phyloP scores from a whole-genome alignment of 768 basidiomycete species.

The Hygrophorus pudorinus region DNA sequence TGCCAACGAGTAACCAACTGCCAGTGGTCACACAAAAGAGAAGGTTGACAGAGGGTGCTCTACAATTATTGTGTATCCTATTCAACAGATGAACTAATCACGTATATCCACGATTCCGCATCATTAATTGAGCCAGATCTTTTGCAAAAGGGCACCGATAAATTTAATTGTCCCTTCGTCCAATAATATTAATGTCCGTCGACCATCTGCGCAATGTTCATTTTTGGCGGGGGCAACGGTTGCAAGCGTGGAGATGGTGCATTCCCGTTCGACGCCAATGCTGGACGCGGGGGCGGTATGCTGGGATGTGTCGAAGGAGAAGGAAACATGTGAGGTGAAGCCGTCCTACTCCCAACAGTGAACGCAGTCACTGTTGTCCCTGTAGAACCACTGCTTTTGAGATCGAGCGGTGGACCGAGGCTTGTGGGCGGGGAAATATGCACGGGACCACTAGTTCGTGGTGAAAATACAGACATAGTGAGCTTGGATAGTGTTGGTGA shows the following conservation, averaged over 20 bases:
- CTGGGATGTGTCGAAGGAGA: constrained; percentile 14
- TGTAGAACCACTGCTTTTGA: constrained; percentile 7
- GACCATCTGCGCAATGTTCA: constrained; percentile 32
- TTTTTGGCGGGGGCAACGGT: constrained; percentile 27
- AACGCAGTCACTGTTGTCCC: constrained; percentile 7
- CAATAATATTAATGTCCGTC: constrained; percentile 24
- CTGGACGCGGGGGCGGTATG: constrained; percentile 10
- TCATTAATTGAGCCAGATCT: neutral
- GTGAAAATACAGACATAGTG: constrained; percentile 9
- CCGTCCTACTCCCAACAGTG: constrained; percentile 18
- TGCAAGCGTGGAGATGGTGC: constrained; percentile 13
- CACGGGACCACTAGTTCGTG: constrained; percentile 15
- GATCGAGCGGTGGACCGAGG: constrained; percentile 12
- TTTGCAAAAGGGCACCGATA: neutral
- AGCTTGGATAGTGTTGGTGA: constrained; percentile 8
- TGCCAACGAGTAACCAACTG: too few relatives aligned
- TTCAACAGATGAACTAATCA: too few relatives aligned
- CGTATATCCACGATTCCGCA: neutral
- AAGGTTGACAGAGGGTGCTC: too few relatives aligned
- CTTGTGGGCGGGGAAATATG: constrained; percentile 17
- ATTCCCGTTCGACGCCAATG: constrained; percentile 19
- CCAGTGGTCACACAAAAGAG: too few relatives aligned
- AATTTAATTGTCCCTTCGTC: neutral
- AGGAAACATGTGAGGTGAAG: constrained; percentile 21
- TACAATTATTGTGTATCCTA: too few relatives aligned